Conservation (phyloP, 768 basidiomycete genomes). For the Suillus subluteus region DNA sequence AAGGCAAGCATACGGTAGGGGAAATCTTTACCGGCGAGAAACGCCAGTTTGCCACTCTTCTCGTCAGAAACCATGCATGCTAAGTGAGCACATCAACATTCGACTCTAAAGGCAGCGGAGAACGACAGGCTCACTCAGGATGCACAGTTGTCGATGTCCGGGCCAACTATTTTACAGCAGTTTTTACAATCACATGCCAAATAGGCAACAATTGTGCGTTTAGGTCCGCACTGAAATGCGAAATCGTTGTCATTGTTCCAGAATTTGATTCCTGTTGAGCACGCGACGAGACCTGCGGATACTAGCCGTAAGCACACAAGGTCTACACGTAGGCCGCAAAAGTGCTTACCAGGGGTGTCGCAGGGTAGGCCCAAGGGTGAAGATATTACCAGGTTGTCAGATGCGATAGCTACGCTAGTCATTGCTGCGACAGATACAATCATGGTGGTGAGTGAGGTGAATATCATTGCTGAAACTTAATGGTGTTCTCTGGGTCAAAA, state of each 20-base stretch:
- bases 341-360: not conserved
- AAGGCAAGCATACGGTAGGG: too few species aligned
- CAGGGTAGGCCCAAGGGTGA: not conserved
- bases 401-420: not conserved
- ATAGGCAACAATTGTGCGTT: rapidly evolving
- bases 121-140: not conserved
- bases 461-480: not conserved
- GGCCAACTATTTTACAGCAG: not conserved
- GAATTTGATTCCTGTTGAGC: not conserved
- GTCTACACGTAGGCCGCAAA: not conserved
- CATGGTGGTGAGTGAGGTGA: not conserved
- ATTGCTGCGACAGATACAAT: not conserved
- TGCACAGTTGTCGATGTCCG: not conserved
- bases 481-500: not conserved
- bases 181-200: not conserved
- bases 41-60: not conserved
- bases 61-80: not conserved
- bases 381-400: not conserved
- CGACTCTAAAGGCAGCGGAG: not conserved
- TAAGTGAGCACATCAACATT: not conserved
- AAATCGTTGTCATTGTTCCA: not conserved
- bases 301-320: not conserved
- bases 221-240: not conserved
- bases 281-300: not conserved
- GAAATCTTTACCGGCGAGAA: too few species aligned